phyloP scores from a whole-genome alignment of 2,329 filamentous ascomycete genomes.

The Monilinia polystroma region DNA sequence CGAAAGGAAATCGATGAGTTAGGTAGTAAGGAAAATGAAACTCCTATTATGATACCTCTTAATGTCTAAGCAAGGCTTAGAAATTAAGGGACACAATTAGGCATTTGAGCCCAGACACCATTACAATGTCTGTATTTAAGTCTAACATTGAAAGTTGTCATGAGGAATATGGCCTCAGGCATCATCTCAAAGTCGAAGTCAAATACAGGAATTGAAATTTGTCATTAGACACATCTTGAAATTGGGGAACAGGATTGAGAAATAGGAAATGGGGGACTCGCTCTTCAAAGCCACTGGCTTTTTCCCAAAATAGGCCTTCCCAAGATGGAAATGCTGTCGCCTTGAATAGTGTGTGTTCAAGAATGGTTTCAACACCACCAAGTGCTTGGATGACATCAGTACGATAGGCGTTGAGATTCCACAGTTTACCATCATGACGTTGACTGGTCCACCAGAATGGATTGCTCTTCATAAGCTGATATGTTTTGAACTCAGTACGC shows the following conservation, averaged over 20 bases:
- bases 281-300: conserved; percentile 49
- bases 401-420: conserved; percentile 93
- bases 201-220: neutral
- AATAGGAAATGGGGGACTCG: neutral
- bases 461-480: conserved; percentile 98
- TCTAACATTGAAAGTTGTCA: too few species aligned
- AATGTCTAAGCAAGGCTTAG: too few species aligned
- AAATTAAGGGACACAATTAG: too few species aligned
- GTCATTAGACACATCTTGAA: too few species aligned
- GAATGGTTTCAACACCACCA: conserved; percentile 94
- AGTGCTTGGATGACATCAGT: conserved; percentile 92
- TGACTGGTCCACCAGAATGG: conserved; percentile 99
- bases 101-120: too few species aligned
- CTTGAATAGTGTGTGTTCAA: conserved; percentile 96
- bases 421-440: conserved; percentile 93
- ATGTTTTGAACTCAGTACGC: conserved; percentile 95
- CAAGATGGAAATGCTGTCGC: conserved; percentile 95
- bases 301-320: conserved; percentile 94
- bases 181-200: neutral
- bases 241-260: too few species aligned
- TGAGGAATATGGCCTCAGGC: neutral
- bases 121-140: too few species aligned
- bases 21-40: neutral
- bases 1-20: conserved; percentile 27
- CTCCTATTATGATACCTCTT: too few species aligned